phyloP scores from a whole-genome alignment of 768 basidiomycete species.

The Russula sp. region DNA sequence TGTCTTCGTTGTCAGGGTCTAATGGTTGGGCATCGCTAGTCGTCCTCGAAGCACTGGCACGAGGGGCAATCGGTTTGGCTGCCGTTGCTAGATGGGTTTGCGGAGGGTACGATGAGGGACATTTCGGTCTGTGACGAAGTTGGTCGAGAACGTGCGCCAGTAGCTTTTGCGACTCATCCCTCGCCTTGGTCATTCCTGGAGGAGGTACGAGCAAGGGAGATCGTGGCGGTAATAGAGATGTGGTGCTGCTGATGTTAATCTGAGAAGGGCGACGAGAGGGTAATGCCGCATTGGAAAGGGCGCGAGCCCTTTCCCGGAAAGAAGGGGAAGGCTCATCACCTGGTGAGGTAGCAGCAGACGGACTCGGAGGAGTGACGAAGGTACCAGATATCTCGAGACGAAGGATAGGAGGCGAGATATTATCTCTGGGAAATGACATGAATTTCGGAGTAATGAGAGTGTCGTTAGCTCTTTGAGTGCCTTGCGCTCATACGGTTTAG shows the following conservation, averaged over 20 bases:
- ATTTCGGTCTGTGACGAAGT: slow-evolving; percentile 54
- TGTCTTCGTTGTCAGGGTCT: slow-evolving; percentile 46
- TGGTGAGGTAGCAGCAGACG: background rate
- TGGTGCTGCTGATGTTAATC: slow-evolving; percentile 32
- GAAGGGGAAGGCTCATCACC: slow-evolving; percentile 10
- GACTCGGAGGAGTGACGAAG: slow-evolving; percentile 4
- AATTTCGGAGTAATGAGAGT: background rate
- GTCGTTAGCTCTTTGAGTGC: background rate
- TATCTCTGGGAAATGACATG: slow-evolving; percentile 20
- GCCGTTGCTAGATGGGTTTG: background rate
- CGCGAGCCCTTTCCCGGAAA: slow-evolving; percentile 31
- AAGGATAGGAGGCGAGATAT: slow-evolving; percentile 16
- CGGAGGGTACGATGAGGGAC: slow-evolving; percentile 38
- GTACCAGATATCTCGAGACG: slow-evolving; percentile 27
- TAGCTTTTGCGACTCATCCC: slow-evolving; percentile 66
- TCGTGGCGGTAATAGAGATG: slow-evolving; percentile 26
- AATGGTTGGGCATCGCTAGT: background rate
- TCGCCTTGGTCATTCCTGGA: slow-evolving; percentile 42
- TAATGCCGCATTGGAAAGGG: slow-evolving; percentile 32
- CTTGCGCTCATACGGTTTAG: no score
- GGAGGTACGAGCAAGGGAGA: slow-evolving; percentile 28
- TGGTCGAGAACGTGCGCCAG: slow-evolving; percentile 62
- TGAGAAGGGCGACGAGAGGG: slow-evolving; percentile 36
- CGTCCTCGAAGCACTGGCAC: slow-evolving; percentile 17
- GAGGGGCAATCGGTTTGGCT: slow-evolving; percentile 1